phyloP scores from a whole-genome alignment of 495 filamentous ascomycete genomes.

The Lasiosphaeris hirsuta region DNA sequence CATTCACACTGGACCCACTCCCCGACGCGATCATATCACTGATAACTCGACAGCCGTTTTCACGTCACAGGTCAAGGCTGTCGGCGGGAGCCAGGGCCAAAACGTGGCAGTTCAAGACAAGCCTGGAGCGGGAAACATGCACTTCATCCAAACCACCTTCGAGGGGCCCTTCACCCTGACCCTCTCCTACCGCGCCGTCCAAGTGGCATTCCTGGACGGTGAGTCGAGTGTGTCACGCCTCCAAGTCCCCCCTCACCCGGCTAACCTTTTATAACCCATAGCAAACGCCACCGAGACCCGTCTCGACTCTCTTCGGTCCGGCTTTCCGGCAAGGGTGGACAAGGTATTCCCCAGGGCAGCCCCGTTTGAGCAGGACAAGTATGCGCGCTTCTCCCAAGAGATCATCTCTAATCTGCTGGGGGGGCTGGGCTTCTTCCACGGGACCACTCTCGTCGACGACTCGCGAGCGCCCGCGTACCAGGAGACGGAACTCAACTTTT shows the following conservation, averaged over 20 bases:
- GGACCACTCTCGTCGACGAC: constrained; percentile 76
- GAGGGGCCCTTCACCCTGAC: constrained; percentile 67
- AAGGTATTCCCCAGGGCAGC: constrained; percentile 64
- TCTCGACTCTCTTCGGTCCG: constrained; percentile 1
- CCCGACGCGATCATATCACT: neutral
- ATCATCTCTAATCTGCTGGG: constrained; percentile 90
- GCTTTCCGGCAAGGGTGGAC: constrained; percentile 66
- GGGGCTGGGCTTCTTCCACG: constrained; percentile 90
- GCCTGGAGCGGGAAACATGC: constrained; percentile 69
- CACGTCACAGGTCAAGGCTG: constrained; percentile 1
- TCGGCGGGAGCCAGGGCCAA: constrained; percentile 28
- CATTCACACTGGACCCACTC: no score
- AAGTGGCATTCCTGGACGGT: constrained; percentile 6
- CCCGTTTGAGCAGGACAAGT: constrained; percentile 67
- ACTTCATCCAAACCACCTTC: constrained; percentile 86
- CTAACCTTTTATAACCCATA: constrained; percentile 60
- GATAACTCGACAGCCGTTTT: constrained; percentile 13
- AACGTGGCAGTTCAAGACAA: constrained; percentile 61
- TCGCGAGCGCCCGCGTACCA: constrained; percentile 83
- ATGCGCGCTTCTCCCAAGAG: constrained; percentile 69
- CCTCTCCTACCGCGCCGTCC: neutral
- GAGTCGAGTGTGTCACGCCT: constrained; percentile 6
- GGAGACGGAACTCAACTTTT: constrained; percentile 91
- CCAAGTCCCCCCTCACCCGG: constrained; percentile 63
- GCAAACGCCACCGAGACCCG: neutral